These are phyloP conservation scores for Microsporum audouinii DNA, from an alignment of 2,329 filamentous ascomycete genomes.

Conservation along the genomic window DNA sequence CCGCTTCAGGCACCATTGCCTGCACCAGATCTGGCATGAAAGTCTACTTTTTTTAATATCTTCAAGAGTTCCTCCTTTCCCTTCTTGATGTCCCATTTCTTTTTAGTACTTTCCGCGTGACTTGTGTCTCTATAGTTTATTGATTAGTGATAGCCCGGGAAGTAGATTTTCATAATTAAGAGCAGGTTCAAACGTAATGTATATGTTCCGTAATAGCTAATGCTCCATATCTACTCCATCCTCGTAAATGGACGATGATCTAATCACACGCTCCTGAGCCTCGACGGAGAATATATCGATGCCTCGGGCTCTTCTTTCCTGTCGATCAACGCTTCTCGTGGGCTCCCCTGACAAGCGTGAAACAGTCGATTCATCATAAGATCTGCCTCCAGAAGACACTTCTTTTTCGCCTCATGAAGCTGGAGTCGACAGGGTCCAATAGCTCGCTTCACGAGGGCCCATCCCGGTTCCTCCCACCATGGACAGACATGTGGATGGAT, in stretches of 20 bases:
- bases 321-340: background rate
- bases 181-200: background rate
- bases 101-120: background rate
- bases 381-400: background rate
- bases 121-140: background rate
- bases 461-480: background rate
- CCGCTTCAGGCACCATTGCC: conserved; percentile 35
- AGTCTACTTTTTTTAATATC: background rate
- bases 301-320: background rate
- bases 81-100: background rate
- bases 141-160: background rate
- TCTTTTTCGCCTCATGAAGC: background rate
- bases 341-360: background rate
- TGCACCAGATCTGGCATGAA: background rate
- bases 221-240: background rate
- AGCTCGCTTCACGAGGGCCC: background rate
- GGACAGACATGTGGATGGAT: background rate
- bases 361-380: background rate
- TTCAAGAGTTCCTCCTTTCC: background rate
- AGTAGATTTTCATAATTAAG: background rate
- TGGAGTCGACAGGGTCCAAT: background rate
- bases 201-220: background rate
- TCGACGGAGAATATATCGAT: background rate
- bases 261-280: background rate
- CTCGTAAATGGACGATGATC: background rate